Conservation (phyloP, 1,284 basidiomycete genomes). For the Trametes sp. region DNA sequence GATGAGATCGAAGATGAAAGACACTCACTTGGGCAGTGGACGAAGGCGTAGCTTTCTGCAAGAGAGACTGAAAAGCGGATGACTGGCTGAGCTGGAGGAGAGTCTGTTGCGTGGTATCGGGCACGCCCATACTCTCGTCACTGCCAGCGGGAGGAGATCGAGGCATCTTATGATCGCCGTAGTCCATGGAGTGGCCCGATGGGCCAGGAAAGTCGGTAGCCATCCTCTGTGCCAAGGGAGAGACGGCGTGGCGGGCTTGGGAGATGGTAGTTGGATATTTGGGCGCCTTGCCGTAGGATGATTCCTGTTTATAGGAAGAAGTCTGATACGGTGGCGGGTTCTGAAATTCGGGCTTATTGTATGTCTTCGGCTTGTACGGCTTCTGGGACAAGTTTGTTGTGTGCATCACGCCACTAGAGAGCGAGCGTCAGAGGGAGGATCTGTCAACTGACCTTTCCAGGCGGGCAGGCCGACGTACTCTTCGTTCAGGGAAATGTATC, state of each 20-base stretch:
- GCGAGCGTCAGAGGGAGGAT: slow-evolving; percentile 10
- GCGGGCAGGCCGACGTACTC: slow-evolving; percentile 30
- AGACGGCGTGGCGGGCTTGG: slow-evolving; percentile 25
- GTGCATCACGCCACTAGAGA: slow-evolving; percentile 29
- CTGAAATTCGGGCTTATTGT: slow-evolving; percentile 21
- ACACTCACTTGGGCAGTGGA: slow-evolving; percentile 11
- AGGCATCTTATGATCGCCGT: slow-evolving; percentile 24
- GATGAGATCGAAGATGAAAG: not conserved
- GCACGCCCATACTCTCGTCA: slow-evolving; percentile 17
- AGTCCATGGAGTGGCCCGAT: slow-evolving; percentile 12
- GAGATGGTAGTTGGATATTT: slow-evolving; percentile 27
- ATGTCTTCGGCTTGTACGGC: slow-evolving; percentile 28
- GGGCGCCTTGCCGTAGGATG: slow-evolving; percentile 29
- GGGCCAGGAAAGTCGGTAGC: slow-evolving; percentile 11
- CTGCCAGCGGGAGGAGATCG: slow-evolving; percentile 19
- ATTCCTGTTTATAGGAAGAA: slow-evolving; percentile 10
- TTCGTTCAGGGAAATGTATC: slow-evolving; percentile 33
- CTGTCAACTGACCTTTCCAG: slow-evolving; percentile 29
- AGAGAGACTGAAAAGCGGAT: slow-evolving; percentile 28
- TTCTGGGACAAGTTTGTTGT: slow-evolving; percentile 30
- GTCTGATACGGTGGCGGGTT: slow-evolving; percentile 5
- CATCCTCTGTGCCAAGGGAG: slow-evolving; percentile 27
- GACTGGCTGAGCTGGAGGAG: slow-evolving; percentile 31
- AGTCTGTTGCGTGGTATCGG: slow-evolving; percentile 30
- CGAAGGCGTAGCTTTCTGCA: slow-evolving; percentile 18